Evolutionary conservation across 345 rosid species (phyloP), one percentile per base, ranked within the genome.

Genomic region (Raphanus sativus): DNA sequence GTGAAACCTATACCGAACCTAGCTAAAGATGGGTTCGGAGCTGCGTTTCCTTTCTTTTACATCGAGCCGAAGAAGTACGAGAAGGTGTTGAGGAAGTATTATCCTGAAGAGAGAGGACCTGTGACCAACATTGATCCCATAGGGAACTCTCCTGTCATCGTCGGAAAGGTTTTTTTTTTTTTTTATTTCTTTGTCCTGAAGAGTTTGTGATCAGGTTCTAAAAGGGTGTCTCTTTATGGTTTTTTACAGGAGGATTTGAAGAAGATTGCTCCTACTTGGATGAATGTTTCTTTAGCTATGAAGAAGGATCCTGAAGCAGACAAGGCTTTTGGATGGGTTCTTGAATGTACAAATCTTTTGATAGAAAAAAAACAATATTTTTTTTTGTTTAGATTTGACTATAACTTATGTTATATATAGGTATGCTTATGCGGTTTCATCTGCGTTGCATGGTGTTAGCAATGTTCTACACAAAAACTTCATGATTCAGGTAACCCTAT

Each of bases 221-320:
- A 61, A 4, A 62, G 65, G 42, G 66, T 4, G 5, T 13, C 15
- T 34, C 3, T 26, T 4, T 45, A 9, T 30, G 33, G 3, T 59
- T 38, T 66, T 13, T 7, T 69, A n/a, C n/a, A 93, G 98, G 92
- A 86, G 68, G 90, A 92, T 70, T 91, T 96, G 52, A 79, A 85
- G 85, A 93, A 88, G 85, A 95, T 95, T 79, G 97, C 98, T 75
- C 97, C 99, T 5, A 87, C 97, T 70, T 95, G 98, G 99, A 96
- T 91, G 99, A 96, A 96, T 85, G 84, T 96, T 71, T 96, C 99
- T 12, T 79, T 95, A 86, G 96, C 97, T 76, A 95, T 95, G 99
- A 95, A 95, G 84, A 95, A 95, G 75, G 99, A 91, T 83, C 94
- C 97, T 75, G 92, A 90, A 79, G 80, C 97, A 65, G 55, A 50